Evolutionary conservation across 768 basidiomycete species (phyloP).

Genomic region (Myochromella boudieri): DNA sequence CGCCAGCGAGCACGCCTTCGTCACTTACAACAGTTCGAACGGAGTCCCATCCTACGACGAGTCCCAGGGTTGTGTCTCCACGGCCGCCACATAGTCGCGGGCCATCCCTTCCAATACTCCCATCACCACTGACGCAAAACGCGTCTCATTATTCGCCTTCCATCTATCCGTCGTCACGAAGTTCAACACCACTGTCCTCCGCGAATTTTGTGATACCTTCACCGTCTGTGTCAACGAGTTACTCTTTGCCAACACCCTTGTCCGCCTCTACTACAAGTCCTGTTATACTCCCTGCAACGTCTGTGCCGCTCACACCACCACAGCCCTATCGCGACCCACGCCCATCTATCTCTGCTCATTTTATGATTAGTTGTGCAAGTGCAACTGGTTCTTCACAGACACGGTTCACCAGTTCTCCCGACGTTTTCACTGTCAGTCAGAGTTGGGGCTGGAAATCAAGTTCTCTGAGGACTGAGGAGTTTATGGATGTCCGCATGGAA

Average conservation of each 20-base stretch:
- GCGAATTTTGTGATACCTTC: constrained; percentile 19
- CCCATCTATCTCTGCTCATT: constrained; percentile 72
- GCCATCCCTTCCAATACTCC: constrained; percentile 30
- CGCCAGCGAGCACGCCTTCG: constrained; percentile 62
- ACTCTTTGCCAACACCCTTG: constrained; percentile 22
- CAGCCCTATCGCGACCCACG: constrained; percentile 81
- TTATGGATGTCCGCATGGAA: constrained; percentile 40
- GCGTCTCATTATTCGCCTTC: constrained; percentile 45
- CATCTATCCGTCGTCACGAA: constrained; percentile 43
- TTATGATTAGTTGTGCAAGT: constrained; percentile 79
- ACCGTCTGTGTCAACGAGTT: constrained; percentile 17
- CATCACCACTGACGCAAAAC: constrained; percentile 25
- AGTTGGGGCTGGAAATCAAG: constrained; percentile 92
- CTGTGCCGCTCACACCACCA: constrained; percentile 45
- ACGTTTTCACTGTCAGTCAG: constrained; percentile 80
- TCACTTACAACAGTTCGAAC: constrained; percentile 8
- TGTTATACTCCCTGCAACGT: constrained; percentile 39
- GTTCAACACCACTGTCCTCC: constrained; percentile 37
- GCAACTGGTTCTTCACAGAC: constrained; percentile 81
- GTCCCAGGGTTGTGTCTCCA: constrained; percentile 10
- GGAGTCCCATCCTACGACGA: constrained; percentile 1
- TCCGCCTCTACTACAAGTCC: constrained; percentile 12
- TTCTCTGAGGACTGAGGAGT: constrained; percentile 49
- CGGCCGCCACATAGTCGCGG: constrained; percentile 23
- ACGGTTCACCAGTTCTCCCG: constrained; percentile 82